Evolutionary conservation across 2,329 filamentous ascomycete genomes (phyloP).

Genomic region (Bipolaris oryzae): DNA sequence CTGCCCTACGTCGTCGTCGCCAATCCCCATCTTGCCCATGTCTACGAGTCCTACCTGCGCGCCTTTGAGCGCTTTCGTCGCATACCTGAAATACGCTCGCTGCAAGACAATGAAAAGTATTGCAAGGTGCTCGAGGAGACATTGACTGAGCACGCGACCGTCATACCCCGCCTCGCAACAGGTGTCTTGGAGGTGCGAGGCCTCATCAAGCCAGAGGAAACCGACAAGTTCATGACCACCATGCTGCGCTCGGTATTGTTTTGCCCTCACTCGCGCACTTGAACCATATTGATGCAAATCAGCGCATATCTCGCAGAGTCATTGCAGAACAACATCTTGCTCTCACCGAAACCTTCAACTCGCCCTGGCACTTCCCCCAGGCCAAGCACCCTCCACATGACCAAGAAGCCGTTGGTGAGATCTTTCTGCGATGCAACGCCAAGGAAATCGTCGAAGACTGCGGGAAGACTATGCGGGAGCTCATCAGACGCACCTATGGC

Average conservation of each 20-base stretch:
- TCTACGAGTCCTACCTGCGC: conserved; percentile 95
- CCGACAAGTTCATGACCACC: conserved; percentile 95
- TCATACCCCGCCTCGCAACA: conserved; percentile 94
- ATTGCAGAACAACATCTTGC: conserved; percentile 98
- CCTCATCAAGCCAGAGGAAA: conserved; percentile 77
- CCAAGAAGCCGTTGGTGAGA: conserved; percentile 90
- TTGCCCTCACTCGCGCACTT: rapidly evolving
- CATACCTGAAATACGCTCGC: conserved; percentile 78
- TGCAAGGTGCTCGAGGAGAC: conserved; percentile 81
- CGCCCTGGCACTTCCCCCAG: conserved; percentile 85
- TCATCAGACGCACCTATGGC: conserved; percentile 78
- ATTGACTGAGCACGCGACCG: conserved; percentile 84
- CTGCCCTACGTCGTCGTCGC: conserved; percentile 94
- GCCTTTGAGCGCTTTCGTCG: conserved; percentile 93
- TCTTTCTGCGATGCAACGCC: conserved; percentile 91
- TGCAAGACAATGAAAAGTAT: conserved; percentile 88
- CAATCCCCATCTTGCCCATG: conserved; percentile 91
- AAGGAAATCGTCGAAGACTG: conserved; percentile 87
- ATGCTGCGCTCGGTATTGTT: conserved; percentile 78
- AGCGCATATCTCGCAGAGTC: conserved; percentile 93
- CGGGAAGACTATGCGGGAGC: conserved; percentile 73
- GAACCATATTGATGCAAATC: conserved; percentile 9
- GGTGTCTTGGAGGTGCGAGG: conserved; percentile 89
- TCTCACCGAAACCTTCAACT: conserved; percentile 91
- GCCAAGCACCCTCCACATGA: conserved; percentile 64